phyloP scores from a whole-genome alignment of 2,329 filamentous ascomycete genomes.

The Cyphellophora attinorum region DNA sequence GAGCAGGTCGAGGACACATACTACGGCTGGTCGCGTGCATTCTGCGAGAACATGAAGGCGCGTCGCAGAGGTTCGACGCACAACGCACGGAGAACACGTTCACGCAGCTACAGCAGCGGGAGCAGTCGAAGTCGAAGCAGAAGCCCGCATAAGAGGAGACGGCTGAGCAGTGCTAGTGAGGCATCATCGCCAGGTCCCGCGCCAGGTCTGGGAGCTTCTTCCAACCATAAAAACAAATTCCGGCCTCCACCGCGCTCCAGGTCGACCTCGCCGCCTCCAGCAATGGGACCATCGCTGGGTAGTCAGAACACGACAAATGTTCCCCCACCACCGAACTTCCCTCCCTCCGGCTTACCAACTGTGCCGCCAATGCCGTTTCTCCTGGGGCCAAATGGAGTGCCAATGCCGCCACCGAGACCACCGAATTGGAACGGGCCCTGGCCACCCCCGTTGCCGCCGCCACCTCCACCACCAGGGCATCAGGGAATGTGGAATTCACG shows the following conservation, averaged over 20 bases:
- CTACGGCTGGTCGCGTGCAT: conserved; percentile 75
- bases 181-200: not conserved
- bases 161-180: conserved; percentile 7
- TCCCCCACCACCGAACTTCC: conserved; percentile 1
- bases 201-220: conserved; percentile 1
- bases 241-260: not conserved
- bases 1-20: conserved; percentile 63
- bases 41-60: conserved; percentile 71
- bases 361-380: conserved; percentile 9
- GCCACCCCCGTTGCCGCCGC: conserved; percentile 19
- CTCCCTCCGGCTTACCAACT: conserved; percentile 1
- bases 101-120: conserved; percentile 12
- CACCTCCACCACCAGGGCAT: conserved; percentile 5
- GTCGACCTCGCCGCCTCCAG: not conserved
- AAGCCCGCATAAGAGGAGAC: not conserved
- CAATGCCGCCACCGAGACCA: conserved; percentile 12
- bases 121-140: conserved; percentile 7
- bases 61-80: conserved; percentile 18
- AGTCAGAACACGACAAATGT: no score
- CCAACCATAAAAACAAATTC: conserved; percentile 1
- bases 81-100: conserved; percentile 4
- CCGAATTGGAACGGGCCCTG: conserved; percentile 17
- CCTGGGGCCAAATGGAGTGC: conserved; percentile 1
- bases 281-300: no score
- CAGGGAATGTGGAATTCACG: no score